These are phyloP conservation scores for Suhomyces atakaporum DNA, from an alignment of 1,139 yeast species.

Conservation along the genomic window DNA sequence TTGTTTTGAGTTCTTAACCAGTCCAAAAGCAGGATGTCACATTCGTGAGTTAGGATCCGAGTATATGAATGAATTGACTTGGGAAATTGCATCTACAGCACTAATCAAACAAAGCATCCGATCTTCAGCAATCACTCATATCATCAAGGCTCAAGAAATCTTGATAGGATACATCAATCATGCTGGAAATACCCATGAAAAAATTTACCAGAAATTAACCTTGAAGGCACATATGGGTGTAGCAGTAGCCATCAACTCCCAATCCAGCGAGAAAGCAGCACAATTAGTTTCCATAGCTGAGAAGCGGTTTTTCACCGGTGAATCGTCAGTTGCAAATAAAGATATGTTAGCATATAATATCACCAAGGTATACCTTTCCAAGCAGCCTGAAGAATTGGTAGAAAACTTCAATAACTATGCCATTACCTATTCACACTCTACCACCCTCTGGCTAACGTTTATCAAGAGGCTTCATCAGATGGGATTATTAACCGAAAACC, in stretches of 20 bases:
- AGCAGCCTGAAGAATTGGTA: slow-evolving; percentile 36
- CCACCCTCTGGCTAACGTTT: slow-evolving; percentile 41
- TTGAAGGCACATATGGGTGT: slow-evolving; percentile 45
- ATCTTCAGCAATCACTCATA: slow-evolving; percentile 6
- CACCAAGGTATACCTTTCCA: slow-evolving; percentile 29
- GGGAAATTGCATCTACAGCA: slow-evolving; percentile 13
- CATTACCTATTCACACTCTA: slow-evolving; percentile 24
- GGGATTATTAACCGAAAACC: slow-evolving; percentile 32
- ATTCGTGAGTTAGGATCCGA: slow-evolving; percentile 9
- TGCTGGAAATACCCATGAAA: slow-evolving; percentile 9
- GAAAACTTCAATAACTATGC: slow-evolving; percentile 34
- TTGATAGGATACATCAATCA: slow-evolving; percentile 24
- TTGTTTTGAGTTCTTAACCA: slow-evolving; percentile 17
- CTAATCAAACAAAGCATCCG: slow-evolving; percentile 1
- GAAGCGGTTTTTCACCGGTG: slow-evolving; percentile 22
- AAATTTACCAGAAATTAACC: slow-evolving; percentile 21
- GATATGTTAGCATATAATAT: slow-evolving; percentile 27
- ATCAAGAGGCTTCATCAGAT: slow-evolving; percentile 35
- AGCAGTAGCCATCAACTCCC: slow-evolving; percentile 30
- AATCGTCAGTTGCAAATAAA: slow-evolving; percentile 15
- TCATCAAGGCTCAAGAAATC: slow-evolving; percentile 35
- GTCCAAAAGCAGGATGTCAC: slow-evolving; percentile 10
- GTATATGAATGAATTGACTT: slow-evolving; percentile 15
- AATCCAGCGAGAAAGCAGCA: slow-evolving; percentile 29
- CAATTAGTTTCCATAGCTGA: slow-evolving; percentile 33